A percentile compares a stretch with the other conserved stretches of the same genome.
Evolutionary conservation across 2,329 filamentous ascomycete genomes (phyloP).

Genomic region (Paecilomyces sp.): DNA sequence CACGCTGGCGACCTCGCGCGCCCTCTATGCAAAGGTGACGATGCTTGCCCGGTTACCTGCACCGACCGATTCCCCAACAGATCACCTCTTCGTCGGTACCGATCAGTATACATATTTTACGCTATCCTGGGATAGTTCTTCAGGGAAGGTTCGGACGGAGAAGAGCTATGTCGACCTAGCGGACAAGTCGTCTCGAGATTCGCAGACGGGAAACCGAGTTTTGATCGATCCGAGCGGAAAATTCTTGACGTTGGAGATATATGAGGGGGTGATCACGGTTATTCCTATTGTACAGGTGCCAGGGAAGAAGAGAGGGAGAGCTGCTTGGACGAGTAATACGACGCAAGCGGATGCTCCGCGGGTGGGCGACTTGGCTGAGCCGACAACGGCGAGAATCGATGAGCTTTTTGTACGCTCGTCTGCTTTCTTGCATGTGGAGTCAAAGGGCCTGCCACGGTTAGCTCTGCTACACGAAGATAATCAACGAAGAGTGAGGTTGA

Average conservation of each 20-base stretch:
- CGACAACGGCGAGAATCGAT: constrained; percentile 55
- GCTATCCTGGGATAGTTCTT: constrained; percentile 65
- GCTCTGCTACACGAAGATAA: constrained; percentile 61
- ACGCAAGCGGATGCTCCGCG: constrained; percentile 22
- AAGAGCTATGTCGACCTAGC: constrained; percentile 54
- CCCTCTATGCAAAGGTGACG: constrained; percentile 77
- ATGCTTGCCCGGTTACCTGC: constrained; percentile 56
- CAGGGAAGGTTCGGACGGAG: constrained; percentile 47
- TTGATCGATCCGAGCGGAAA: constrained; percentile 72
- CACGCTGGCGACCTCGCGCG: constrained; percentile 58
- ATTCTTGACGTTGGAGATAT: constrained; percentile 61
- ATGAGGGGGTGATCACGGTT: constrained; percentile 61
- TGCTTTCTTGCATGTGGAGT: constrained; percentile 53
- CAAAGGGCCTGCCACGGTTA: constrained; percentile 49
- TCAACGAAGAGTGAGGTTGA: constrained; percentile 48
- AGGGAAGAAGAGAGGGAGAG: constrained; percentile 37
- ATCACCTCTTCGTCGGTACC: constrained; percentile 88
- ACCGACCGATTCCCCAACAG: constrained; percentile 64
- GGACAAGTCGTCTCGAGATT: constrained; percentile 59
- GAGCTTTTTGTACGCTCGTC: constrained; percentile 62
- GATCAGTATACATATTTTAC: constrained; percentile 89
- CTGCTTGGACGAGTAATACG: constrained; percentile 12
- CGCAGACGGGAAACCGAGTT: constrained; percentile 75
- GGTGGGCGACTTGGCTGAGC: constrained; percentile 53
- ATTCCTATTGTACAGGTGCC: constrained; percentile 53